Evolutionary conservation across 164 flowering plant species (phyloP).

Genomic region (Aristolochia californica): DNA sequence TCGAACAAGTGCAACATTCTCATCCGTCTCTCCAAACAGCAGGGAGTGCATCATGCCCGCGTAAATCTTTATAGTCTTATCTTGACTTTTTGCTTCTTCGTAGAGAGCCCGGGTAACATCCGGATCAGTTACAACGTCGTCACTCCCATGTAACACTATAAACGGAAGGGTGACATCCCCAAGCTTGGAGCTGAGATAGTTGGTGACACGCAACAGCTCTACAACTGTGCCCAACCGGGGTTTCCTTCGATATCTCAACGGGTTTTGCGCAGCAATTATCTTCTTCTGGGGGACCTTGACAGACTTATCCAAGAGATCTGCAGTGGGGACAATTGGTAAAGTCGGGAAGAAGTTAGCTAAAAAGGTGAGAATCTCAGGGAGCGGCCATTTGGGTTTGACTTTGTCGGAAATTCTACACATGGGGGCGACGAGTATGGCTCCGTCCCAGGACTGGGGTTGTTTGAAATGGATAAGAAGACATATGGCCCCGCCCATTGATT

Average conservation of each 20-base stretch:
- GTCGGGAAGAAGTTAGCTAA: constrained; percentile 56
- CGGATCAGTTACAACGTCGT: constrained; percentile 79
- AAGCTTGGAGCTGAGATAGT: constrained; percentile 29
- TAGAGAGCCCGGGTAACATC: constrained; percentile 36
- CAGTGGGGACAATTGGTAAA: constrained; percentile 61
- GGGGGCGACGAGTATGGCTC: constrained; percentile 71
- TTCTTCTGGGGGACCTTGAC: constrained; percentile 63
- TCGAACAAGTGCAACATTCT: constrained; percentile 46
- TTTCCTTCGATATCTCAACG: constrained; percentile 54
- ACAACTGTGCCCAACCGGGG: constrained; percentile 75
- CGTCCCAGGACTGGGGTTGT: constrained; percentile 23
- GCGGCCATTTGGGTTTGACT: constrained; percentile 76
- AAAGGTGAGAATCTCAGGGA: constrained; percentile 44
- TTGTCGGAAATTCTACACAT: constrained; percentile 83
- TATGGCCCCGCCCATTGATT: constrained; percentile 93
- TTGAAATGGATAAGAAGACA: constrained; percentile 52
- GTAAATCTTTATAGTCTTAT: constrained; percentile 67
- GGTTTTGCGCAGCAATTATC: constrained; percentile 45
- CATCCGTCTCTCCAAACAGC: constrained; percentile 53
- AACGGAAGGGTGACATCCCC: constrained; percentile 59
- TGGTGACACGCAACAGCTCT: constrained; percentile 65
- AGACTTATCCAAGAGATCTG: constrained; percentile 55
- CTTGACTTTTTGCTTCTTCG: constrained; percentile 44
- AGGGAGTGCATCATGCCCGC: constrained; percentile 82
- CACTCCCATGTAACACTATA: constrained; percentile 72